Base-by-base conservation (phyloP, 257 asterid species). In the Solanum dulcamara region DNA sequence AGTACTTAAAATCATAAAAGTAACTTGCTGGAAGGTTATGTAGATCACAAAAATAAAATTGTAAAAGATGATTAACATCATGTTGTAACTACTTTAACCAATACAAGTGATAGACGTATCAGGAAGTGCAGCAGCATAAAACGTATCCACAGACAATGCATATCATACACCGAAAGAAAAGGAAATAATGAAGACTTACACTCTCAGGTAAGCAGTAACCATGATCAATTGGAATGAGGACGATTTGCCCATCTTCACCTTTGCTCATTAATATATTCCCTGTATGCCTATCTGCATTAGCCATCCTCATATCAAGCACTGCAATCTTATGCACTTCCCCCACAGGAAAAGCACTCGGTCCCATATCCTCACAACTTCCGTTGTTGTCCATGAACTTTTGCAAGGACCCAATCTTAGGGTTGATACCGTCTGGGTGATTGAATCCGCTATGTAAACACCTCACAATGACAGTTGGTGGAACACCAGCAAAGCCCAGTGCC, bases 181-280 rank as follows among this genome's bases (percentile, higher is more conserved):
- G 30, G 12, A 32, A 53, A 57, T 22, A 67, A 42, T 72, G 24
- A 79, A n/a, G 60, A 91, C 99, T 92, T 89, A 96, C 99, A 81
- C 90, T 90, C 81, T 92, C 93, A 57, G 98, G 97, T 96, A 96
- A 92, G 94, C 99, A 96, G 88, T 96, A 96, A 72, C 99, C 99
- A 55, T 96, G 99, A 92, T 96, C 99, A 46, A 96, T 94, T 24
- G 99, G 98, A 87, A 96, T 91, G 72, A 96, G 94, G 87, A 88
- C 85, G 51, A 89, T 92, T 85, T 74, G 88, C 74, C 95, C 97
- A 81, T 90, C 98, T 81, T 92, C 96, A 68, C 90, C 92, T 90
- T 90, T 95, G 83, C 90, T 87, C 87, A 92, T 86, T 87, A 95
- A 88, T 85, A 95, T 94, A 89, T 95, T 95, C 84, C 99, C 99